Evolutionary conservation across 805 yeast genomes (phyloP).

Genomic region (Sugiyamaella americana): DNA sequence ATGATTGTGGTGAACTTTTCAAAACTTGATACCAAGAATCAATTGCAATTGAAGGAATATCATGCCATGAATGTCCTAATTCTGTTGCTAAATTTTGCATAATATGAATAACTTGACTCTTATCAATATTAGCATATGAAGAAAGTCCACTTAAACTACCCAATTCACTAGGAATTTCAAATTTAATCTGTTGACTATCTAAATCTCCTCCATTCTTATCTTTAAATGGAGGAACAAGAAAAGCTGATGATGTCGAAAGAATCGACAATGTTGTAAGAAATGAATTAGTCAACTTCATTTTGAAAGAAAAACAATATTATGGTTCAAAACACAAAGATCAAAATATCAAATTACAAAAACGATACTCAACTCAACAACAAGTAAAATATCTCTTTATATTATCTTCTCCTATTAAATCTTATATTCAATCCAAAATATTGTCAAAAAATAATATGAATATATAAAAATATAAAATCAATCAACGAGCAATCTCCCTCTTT

Average conservation of each 20-base stretch:
- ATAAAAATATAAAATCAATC: too few species aligned
- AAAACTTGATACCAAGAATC: conserved; percentile 30
- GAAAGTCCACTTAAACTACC: conserved; percentile 4
- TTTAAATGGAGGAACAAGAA: not conserved
- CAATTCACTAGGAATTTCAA: conserved; percentile 11
- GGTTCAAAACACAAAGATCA: not conserved
- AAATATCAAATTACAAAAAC: not conserved
- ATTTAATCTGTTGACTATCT: conserved; percentile 6
- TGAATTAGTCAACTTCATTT: not conserved
- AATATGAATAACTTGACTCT: conserved; percentile 5
- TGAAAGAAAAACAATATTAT: not conserved
- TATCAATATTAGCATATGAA: conserved; percentile 2
- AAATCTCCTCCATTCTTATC: not conserved
- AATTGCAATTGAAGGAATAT: conserved; percentile 25
- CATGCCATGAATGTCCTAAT: conserved; percentile 21
- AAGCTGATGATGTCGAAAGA: not conserved
- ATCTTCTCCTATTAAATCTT: too few species aligned
- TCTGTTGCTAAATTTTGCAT: conserved; percentile 26
- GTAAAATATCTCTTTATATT: not conserved
- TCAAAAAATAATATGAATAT: too few species aligned
- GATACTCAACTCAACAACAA: not conserved
- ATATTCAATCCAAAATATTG: too few species aligned
- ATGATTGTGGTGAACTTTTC: conserved; percentile 25
- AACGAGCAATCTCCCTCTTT: too few species aligned
- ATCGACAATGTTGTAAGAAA: not conserved